These are phyloP conservation scores for Penicillium crystallinum DNA, from an alignment of 495 filamentous ascomycete species.

Conservation along the genomic window DNA sequence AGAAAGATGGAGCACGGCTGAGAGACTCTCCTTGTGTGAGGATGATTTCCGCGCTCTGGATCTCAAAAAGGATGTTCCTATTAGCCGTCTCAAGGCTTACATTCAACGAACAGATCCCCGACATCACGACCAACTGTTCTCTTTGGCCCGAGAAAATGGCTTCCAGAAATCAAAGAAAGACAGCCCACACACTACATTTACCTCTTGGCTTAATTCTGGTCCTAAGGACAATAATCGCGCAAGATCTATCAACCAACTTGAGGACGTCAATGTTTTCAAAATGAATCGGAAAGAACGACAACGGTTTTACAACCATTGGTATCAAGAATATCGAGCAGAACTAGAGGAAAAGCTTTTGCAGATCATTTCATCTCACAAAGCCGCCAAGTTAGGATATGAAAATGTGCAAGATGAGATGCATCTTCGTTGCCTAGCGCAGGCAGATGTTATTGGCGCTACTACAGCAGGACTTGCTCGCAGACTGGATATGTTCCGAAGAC, in stretches of 20 bases:
- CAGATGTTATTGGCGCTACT: conserved; percentile 67
- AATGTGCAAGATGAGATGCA: conserved; percentile 26
- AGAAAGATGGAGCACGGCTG: conserved; percentile 8
- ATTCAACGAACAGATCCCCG: not conserved
- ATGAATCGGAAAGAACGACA: not conserved
- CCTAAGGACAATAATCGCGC: not conserved
- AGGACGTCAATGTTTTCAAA: not conserved
- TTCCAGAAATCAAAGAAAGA: not conserved
- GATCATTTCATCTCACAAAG: not conserved
- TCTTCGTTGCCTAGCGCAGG: conserved; percentile 28
- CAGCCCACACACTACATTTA: not conserved
- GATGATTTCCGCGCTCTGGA: conserved; percentile 5
- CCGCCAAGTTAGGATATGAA: not conserved
- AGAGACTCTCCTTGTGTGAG: conserved; percentile 10
- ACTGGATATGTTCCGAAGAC: conserved; percentile 52
- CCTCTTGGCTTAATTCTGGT: not conserved
- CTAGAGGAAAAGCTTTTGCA: not conserved
- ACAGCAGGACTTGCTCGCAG: conserved; percentile 69
- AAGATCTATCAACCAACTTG: not conserved
- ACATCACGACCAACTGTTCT: conserved; percentile 1
- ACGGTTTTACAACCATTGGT: not conserved
- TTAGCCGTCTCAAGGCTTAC: not conserved
- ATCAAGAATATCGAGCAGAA: not conserved
- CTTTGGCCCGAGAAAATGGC: not conserved
- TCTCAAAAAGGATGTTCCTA: not conserved